phyloP scores from a whole-genome alignment of 768 basidiomycete genomes.

The Phaeolepiota aurea region DNA sequence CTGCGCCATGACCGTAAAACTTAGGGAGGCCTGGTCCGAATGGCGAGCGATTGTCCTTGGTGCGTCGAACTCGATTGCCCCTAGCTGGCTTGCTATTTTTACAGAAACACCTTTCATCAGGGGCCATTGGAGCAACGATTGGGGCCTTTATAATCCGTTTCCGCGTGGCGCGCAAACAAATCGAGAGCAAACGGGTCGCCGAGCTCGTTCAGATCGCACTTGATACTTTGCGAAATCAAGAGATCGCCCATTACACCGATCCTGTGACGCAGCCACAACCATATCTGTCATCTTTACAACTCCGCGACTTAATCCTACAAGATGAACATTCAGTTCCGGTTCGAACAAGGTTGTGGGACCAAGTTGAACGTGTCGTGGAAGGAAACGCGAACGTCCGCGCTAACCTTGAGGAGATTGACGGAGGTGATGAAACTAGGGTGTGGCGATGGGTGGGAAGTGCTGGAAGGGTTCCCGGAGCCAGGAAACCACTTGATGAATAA shows the following conservation, averaged over 20 bases:
- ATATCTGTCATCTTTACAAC: slow-evolving; percentile 77
- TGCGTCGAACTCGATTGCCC: slow-evolving; percentile 19
- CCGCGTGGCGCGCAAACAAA: slow-evolving; percentile 40
- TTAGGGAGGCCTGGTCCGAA: slow-evolving; percentile 56
- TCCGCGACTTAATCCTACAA: slow-evolving; percentile 80
- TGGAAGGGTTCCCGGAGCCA: slow-evolving; percentile 12
- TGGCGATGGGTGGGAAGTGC: slow-evolving; percentile 83
- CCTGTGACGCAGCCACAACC: slow-evolving; percentile 67
- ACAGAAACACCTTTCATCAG: too few species aligned
- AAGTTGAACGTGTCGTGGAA: slow-evolving; percentile 81
- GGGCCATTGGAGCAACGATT: slow-evolving; percentile 23
- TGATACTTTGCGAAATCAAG: slow-evolving; percentile 75
- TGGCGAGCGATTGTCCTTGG: slow-evolving; percentile 62
- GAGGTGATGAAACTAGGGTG: slow-evolving; percentile 83
- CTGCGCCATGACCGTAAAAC: slow-evolving; percentile 59
- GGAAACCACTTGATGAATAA: slow-evolving; percentile 6
- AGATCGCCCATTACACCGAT: slow-evolving; percentile 74
- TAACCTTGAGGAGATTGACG: slow-evolving; percentile 73
- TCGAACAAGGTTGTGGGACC: slow-evolving; percentile 67
- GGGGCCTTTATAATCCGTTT: slow-evolving; percentile 21
- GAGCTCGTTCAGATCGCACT: slow-evolving; percentile 74
- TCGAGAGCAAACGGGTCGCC: slow-evolving; percentile 58
- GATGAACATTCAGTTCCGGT: slow-evolving; percentile 67
- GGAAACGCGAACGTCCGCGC: slow-evolving; percentile 85
- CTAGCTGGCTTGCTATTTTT: not conserved